Evolutionary conservation across 1,284 basidiomycete species (phyloP).

Genomic region (Leccinum solheimii): DNA sequence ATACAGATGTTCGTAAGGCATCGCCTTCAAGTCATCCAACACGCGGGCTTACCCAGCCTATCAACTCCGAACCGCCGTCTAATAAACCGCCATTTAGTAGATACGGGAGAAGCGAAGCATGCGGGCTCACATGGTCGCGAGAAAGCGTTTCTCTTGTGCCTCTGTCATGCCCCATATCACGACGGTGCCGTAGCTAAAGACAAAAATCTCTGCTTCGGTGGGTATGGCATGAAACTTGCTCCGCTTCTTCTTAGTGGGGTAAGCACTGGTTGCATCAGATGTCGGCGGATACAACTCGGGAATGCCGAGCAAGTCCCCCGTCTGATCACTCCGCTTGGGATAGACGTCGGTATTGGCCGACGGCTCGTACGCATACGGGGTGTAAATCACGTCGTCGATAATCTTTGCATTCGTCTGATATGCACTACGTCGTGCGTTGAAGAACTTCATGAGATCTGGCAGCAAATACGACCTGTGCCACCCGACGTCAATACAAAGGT

Average conservation of each 20-base stretch:
- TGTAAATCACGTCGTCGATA: slow-evolving; percentile 83
- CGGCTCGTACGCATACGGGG: slow-evolving; percentile 74
- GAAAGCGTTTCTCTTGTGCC: slow-evolving; percentile 84
- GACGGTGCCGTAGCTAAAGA: slow-evolving; percentile 92
- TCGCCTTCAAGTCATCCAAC: slow-evolving; percentile 1
- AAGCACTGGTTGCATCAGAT: slow-evolving; percentile 37
- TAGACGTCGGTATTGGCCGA: slow-evolving; percentile 33
- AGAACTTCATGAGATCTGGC: slow-evolving; percentile 84
- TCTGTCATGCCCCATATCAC: slow-evolving; percentile 99
- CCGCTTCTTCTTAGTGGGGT: slow-evolving; percentile 45
- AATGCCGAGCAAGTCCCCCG: slow-evolving; percentile 71
- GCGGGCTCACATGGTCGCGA: slow-evolving; percentile 78
- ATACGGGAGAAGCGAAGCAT: slow-evolving; percentile 4
- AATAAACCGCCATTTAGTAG: slow-evolving; percentile 17
- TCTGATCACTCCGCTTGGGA: slow-evolving; percentile 28
- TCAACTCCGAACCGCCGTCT: slow-evolving; percentile 94
- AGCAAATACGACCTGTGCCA: slow-evolving; percentile 81
- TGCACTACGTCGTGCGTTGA: slow-evolving; percentile 75
- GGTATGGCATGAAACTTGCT: slow-evolving; percentile 67
- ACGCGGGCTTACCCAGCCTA: slow-evolving; percentile 59
- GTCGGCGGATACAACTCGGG: slow-evolving; percentile 54
- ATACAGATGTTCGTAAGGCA: slow-evolving; percentile 8
- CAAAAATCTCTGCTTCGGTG: slow-evolving; percentile 84
- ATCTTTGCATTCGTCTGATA: slow-evolving; percentile 84
- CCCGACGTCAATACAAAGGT: background rate